A percentile compares a stretch with the other conserved stretches of the same genome.
Evolutionary conservation across 495 filamentous ascomycete genomes (phyloP).

Genomic region (Podospora fimiseda): DNA sequence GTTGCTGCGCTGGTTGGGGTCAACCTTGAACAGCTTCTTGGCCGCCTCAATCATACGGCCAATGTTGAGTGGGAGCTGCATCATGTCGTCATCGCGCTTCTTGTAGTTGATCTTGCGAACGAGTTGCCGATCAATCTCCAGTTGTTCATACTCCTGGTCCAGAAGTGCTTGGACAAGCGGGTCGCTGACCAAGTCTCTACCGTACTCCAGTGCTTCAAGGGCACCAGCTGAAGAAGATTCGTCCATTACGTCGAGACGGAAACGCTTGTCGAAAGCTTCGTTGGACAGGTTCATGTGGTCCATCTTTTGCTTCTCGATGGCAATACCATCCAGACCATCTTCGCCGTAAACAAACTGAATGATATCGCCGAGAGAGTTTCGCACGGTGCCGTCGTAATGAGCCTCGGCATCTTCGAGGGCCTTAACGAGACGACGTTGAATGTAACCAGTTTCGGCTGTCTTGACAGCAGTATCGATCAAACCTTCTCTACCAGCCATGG

Average conservation of each 20-base stretch:
- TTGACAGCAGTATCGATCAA: conserved; percentile 99
- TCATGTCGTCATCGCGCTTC: conserved; percentile 60
- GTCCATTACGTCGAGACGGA: conserved; percentile 94
- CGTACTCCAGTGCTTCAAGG: conserved; percentile 74
- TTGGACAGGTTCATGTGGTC: conserved; percentile 75
- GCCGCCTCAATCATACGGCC: conserved; percentile 84
- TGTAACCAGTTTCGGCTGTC: conserved; percentile 98
- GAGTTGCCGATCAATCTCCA: conserved; percentile 66
- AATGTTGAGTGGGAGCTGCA: conserved; percentile 90
- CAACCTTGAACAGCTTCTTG: conserved; percentile 82
- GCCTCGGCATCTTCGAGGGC: conserved; percentile 96
- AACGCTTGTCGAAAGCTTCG: conserved; percentile 65
- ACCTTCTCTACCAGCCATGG: conserved; percentile 99
- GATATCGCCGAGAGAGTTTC: conserved; percentile 93
- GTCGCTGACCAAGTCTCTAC: conserved; percentile 80
- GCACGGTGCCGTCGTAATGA: conserved; percentile 95
- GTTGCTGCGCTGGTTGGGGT: conserved; percentile 76
- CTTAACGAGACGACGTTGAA: conserved; percentile 96
- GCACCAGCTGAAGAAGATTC: conserved; percentile 47
- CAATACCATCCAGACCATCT: conserved; percentile 84
- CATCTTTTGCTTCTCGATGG: conserved; percentile 86
- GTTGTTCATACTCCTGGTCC: conserved; percentile 81
- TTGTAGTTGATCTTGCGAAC: conserved; percentile 53
- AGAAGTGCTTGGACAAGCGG: conserved; percentile 74
- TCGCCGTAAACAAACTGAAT: conserved; percentile 98